These are phyloP conservation scores for Tremella fuciformis DNA, from an alignment of 768 basidiomycete species.

Conservation along the genomic window DNA sequence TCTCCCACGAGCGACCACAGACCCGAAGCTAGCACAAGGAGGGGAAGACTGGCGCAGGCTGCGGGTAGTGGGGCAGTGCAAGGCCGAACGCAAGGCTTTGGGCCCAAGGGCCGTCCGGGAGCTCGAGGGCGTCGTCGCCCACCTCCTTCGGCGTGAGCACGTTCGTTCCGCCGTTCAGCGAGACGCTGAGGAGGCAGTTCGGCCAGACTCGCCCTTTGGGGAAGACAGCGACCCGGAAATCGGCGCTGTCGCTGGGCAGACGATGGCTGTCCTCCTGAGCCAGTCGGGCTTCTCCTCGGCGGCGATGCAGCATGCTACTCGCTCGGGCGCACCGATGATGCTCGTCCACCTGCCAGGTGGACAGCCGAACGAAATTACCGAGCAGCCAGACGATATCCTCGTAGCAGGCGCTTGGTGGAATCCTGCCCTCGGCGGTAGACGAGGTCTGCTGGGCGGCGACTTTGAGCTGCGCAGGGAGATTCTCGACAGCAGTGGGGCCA, in stretches of 20 bases:
- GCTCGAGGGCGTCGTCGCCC: constrained; percentile 72
- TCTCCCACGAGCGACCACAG: constrained; percentile 57
- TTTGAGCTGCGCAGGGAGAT: constrained; percentile 3
- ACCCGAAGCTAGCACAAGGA: not conserved
- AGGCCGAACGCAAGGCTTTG: constrained; percentile 78
- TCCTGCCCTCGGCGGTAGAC: not conserved
- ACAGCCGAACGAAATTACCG: not conserved
- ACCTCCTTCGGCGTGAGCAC: constrained; percentile 21
- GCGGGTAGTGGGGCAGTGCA: constrained; percentile 82
- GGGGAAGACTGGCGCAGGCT: constrained; percentile 55
- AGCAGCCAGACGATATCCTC: not conserved
- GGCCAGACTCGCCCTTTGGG: not conserved
- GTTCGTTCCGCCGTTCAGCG: not conserved
- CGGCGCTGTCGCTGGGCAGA: not conserved
- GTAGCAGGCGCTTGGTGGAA: constrained; percentile 1
- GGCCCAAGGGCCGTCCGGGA: constrained; percentile 80
- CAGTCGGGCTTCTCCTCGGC: constrained; percentile 74
- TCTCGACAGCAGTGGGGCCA: not conserved
- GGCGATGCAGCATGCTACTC: constrained; percentile 66
- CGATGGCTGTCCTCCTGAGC: constrained; percentile 75
- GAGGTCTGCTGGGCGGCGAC: not conserved
- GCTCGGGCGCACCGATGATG: constrained; percentile 73
- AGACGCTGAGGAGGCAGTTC: not conserved
- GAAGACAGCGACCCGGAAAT: not conserved
- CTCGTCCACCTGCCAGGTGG: constrained; percentile 70